phyloP scores from a whole-genome alignment of 805 yeast genomes.

The Candida ulmi region DNA sequence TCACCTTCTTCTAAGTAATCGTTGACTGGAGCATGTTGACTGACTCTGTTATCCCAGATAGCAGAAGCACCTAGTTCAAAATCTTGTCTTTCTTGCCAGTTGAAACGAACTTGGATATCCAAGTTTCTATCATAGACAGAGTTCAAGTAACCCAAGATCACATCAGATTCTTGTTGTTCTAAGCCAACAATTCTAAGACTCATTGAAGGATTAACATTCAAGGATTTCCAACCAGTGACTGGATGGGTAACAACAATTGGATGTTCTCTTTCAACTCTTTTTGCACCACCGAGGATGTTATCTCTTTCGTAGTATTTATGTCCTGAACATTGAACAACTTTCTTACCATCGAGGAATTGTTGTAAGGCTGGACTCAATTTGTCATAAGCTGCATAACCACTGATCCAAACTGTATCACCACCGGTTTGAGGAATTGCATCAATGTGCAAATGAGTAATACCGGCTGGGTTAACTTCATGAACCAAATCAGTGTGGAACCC shows the following conservation, averaged over 20 bases:
- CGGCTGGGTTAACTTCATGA: conserved; percentile 52
- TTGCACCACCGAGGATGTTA: conserved; percentile 41
- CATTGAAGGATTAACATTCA: conserved; percentile 45
- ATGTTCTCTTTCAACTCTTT: conserved; percentile 45
- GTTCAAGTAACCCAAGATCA: conserved; percentile 39
- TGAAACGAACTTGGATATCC: conserved; percentile 51
- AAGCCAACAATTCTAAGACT: conserved; percentile 45
- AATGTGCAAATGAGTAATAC: conserved; percentile 44
- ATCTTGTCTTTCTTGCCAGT: conserved; percentile 39
- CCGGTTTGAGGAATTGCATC: conserved; percentile 45
- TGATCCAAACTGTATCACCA: conserved; percentile 51
- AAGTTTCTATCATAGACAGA: conserved; percentile 41
- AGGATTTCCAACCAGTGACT: conserved; percentile 55
- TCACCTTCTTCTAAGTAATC: conserved; percentile 48
- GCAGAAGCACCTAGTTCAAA: conserved; percentile 41
- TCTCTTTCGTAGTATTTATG: conserved; percentile 34
- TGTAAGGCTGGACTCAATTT: conserved; percentile 47
- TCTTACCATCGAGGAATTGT: conserved; percentile 47
- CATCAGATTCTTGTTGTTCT: conserved; percentile 40
- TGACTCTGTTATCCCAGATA: conserved; percentile 55
- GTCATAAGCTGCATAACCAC: conserved; percentile 53
- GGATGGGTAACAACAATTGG: conserved; percentile 58
- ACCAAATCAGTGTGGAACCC: conserved; percentile 46
- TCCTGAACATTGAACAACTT: conserved; percentile 38
- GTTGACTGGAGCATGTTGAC: conserved; percentile 45